A percentile compares a stretch with the other conserved stretches of the same genome.
These are phyloP conservation scores for rapeseed (Brassica napus) DNA, from an alignment of 345 rosid species.

Conservation along the genomic window DNA sequence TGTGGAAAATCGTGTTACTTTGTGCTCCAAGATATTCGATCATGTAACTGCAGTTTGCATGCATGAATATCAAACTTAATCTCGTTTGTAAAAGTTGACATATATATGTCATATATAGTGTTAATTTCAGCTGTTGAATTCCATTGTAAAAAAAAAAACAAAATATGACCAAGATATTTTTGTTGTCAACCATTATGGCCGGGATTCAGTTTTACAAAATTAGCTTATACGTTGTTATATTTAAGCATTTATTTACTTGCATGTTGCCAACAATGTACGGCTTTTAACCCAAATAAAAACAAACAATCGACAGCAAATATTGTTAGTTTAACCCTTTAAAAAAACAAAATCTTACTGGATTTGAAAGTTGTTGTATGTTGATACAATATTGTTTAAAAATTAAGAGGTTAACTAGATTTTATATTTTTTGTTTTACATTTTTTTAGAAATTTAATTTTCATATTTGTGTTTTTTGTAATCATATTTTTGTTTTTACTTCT, in stretches of 20 bases:
- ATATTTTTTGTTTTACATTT: too few relatives aligned
- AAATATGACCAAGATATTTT: background rate
- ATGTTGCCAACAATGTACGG: background rate
- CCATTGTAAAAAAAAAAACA: background rate
- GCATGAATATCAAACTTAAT: constrained; percentile 2
- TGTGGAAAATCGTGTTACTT: background rate
- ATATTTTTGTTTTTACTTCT: too few relatives aligned
- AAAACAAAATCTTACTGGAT: background rate
- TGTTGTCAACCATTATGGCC: background rate
- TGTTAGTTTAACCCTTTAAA: background rate
- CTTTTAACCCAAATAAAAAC: background rate
- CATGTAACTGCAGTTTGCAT: background rate
- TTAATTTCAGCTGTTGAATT: background rate
- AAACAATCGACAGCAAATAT: background rate
- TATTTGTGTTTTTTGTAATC: too few relatives aligned
- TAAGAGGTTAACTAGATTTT: background rate
- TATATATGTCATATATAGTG: background rate
- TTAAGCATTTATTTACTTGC: background rate
- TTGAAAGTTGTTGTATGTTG: background rate
- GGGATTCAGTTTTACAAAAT: background rate
- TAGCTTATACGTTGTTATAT: background rate
- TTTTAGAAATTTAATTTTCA: too few relatives aligned
- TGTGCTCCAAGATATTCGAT: constrained; percentile 22
- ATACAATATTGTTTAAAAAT: background rate
- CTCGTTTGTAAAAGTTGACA: background rate